These are phyloP conservation scores for Alliaria petiolata DNA, from an alignment of 345 rosid species.

Conservation along the genomic window DNA sequence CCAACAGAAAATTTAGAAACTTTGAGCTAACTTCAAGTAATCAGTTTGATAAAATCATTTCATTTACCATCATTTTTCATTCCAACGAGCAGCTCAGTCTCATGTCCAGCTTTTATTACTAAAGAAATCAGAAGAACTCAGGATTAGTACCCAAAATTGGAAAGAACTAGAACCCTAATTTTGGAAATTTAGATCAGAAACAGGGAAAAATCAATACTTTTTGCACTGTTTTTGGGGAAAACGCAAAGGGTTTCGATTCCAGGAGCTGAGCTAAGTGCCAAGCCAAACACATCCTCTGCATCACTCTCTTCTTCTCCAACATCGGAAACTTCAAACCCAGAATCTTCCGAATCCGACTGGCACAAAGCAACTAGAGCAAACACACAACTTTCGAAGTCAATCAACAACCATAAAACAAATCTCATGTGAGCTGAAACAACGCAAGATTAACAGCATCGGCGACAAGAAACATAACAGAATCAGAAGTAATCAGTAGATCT, in stretches of 20 bases:
- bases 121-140: constrained; percentile 1
- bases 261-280: constrained; percentile 53
- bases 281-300: constrained; percentile 48
- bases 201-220: constrained; percentile 36
- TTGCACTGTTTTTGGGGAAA: constrained; percentile 78
- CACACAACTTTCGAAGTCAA: neutral
- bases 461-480: neutral
- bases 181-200: neutral
- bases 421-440: neutral
- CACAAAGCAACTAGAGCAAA: constrained; percentile 56
- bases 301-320: constrained; percentile 61
- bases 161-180: neutral
- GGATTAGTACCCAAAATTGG: neutral
- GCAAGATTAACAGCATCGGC: neutral
- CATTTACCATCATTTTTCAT: constrained; percentile 76
- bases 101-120: constrained; percentile 81
- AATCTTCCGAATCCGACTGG: constrained; percentile 55
- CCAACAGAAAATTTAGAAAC: constrained; percentile 3
- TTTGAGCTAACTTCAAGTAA: constrained; percentile 1
- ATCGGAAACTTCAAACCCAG: constrained; percentile 38
- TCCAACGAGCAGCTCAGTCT: constrained; percentile 79
- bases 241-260: constrained; percentile 62
- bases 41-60: neutral
- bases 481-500: constrained; percentile 8
- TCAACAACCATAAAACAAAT: neutral